Conservation (phyloP, 768 basidiomycete species). For the Strobilomyces dryophilus region DNA sequence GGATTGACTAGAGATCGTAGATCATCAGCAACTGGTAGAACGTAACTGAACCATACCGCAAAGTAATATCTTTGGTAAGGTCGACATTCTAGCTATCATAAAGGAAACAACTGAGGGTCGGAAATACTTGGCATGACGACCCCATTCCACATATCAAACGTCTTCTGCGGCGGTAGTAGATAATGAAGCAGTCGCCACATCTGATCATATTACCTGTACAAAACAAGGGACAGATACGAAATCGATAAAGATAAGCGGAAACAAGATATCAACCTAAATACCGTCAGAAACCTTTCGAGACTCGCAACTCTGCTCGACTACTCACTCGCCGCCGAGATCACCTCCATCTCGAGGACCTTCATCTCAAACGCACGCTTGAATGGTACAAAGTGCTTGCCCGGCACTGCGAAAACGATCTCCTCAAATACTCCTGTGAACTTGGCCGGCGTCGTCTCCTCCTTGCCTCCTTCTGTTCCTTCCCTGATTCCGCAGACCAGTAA, state of each 20-base stretch:
- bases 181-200: too few relatives aligned
- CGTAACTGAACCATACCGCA: not conserved
- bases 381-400: slow-evolving; percentile 30
- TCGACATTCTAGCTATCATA: slow-evolving; percentile 1
- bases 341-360: slow-evolving; percentile 29
- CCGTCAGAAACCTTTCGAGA: not conserved
- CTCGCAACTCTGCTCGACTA: slow-evolving; percentile 1
- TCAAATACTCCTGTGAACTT: slow-evolving; percentile 40
- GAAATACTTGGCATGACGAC: not conserved
- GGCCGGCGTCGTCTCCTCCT: slow-evolving; percentile 15
- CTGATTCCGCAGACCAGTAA: slow-evolving; percentile 35
- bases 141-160: too few relatives aligned
- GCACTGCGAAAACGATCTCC: slow-evolving; percentile 40
- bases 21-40: not conserved
- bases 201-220: not conserved
- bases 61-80: slow-evolving; percentile 7
- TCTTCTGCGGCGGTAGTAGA: too few relatives aligned
- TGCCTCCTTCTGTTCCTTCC: slow-evolving; percentile 18
- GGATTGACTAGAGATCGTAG: slow-evolving; percentile 45
- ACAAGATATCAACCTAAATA: not conserved
- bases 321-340: slow-evolving; percentile 29
- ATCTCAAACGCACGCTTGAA: too few relatives aligned
- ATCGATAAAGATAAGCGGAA: too few relatives aligned
- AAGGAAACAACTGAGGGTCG: not conserved
- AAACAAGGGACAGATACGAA: too few relatives aligned